phyloP scores from a whole-genome alignment of 805 yeast species.

The Ogataea glucozyma region DNA sequence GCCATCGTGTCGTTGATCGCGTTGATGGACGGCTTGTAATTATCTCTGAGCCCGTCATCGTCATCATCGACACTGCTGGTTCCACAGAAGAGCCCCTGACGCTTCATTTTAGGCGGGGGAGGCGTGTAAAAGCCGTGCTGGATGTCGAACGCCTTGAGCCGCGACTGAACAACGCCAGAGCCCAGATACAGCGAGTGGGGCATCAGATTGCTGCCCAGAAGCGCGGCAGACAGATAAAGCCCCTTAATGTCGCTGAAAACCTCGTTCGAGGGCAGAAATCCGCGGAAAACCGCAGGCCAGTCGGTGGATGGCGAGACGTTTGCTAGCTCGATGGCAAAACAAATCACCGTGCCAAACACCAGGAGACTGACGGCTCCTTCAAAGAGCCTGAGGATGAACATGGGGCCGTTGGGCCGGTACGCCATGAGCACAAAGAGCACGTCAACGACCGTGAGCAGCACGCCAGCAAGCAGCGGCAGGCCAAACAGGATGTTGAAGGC shows the following conservation, averaged over 20 bases:
- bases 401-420: slow-evolving; percentile 80
- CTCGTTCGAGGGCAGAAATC: slow-evolving; percentile 58
- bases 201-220: slow-evolving; percentile 93
- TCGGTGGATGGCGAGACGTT: slow-evolving; percentile 60
- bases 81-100: slow-evolving; percentile 35
- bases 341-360: slow-evolving; percentile 79
- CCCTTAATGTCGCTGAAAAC: slow-evolving; percentile 60
- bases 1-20: slow-evolving; percentile 81
- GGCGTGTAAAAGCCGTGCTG: slow-evolving; percentile 58
- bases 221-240: slow-evolving; percentile 76
- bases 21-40: slow-evolving; percentile 70
- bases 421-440: slow-evolving; percentile 85
- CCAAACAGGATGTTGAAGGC: slow-evolving; percentile 81
- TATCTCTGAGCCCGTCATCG: slow-evolving; percentile 12
- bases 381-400: slow-evolving; percentile 73
- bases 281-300: slow-evolving; percentile 62
- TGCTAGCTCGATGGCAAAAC: slow-evolving; percentile 77
- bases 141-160: slow-evolving; percentile 76
- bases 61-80: slow-evolving; percentile 30
- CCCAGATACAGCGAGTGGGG: slow-evolving; percentile 90
- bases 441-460: slow-evolving; percentile 79
- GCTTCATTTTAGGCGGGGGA: slow-evolving; percentile 29
- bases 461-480: slow-evolving; percentile 82
- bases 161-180: slow-evolving; percentile 83
- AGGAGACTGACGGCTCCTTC: slow-evolving; percentile 79